A percentile compares a stretch with the other conserved stretches of the same genome.
Evolutionary conservation across 257 asterid genomes (phyloP).

Genomic region (Solanum neorickii): DNA sequence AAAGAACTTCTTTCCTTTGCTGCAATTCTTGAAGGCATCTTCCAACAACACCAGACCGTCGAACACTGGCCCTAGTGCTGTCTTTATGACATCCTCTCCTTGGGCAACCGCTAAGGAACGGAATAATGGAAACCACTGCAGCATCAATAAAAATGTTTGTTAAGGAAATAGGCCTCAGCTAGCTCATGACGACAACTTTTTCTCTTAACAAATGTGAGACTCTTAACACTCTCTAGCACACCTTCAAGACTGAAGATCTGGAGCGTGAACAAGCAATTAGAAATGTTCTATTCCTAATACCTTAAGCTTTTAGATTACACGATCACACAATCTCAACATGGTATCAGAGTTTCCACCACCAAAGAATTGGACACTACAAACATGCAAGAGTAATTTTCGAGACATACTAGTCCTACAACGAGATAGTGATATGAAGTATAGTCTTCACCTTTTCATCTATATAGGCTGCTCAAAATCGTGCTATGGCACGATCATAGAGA

Average conservation of each 20-base stretch:
- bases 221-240: not conserved
- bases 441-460: conserved; percentile 16
- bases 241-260: not conserved
- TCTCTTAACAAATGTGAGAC: not conserved
- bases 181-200: not conserved
- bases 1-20: conserved; percentile 41
- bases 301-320: not conserved
- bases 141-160: not conserved
- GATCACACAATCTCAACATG: not conserved
- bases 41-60: conserved; percentile 36
- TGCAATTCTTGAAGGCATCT: conserved; percentile 32
- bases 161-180: not conserved
- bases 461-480: conserved; percentile 28
- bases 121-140: conserved; percentile 48
- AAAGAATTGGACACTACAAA: not conserved
- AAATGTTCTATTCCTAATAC: not conserved
- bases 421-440: not conserved
- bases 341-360: not conserved
- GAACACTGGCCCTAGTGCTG: not conserved
- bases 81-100: conserved; percentile 29
- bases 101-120: conserved; percentile 14
- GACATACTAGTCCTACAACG: not conserved
- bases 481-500: conserved; percentile 20
- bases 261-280: not conserved
- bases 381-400: not conserved